phyloP scores from a whole-genome alignment of 176 grass and related monocot species.

The Eragrostis nindensis region DNA sequence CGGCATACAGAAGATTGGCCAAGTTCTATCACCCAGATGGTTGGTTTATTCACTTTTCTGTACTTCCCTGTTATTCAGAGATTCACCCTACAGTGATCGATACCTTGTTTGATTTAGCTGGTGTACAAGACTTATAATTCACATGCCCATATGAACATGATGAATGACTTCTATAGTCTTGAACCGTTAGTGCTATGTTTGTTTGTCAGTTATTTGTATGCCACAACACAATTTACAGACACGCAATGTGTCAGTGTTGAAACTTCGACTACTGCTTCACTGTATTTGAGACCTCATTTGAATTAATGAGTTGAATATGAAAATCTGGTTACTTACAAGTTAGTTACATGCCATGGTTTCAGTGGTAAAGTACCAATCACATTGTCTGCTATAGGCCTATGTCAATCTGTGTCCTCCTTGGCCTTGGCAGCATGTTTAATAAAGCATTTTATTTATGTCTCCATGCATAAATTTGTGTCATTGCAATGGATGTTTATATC shows the following conservation, averaged over 20 bases:
- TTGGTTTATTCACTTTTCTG: slow-evolving; percentile 39
- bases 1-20: slow-evolving; percentile 79
- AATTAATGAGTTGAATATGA: background rate
- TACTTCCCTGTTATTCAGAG: background rate
- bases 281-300: background rate
- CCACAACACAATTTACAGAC: background rate
- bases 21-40: slow-evolving; percentile 97
- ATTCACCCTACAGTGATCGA: background rate
- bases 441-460: background rate
- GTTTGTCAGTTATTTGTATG: background rate
- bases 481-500: background rate
- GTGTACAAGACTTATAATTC: slow-evolving; percentile 5
- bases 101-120: background rate
- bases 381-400: background rate
- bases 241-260: background rate
- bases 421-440: background rate
- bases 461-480: background rate
- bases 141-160: background rate
- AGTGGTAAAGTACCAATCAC: background rate
- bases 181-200: background rate
- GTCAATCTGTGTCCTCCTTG: background rate
- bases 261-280: background rate
- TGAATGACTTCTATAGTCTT: background rate
- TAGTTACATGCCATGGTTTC: background rate
- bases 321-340: background rate